Conservation (phyloP, 1,284 basidiomycete species). For the Termitomyces sp. region DNA sequence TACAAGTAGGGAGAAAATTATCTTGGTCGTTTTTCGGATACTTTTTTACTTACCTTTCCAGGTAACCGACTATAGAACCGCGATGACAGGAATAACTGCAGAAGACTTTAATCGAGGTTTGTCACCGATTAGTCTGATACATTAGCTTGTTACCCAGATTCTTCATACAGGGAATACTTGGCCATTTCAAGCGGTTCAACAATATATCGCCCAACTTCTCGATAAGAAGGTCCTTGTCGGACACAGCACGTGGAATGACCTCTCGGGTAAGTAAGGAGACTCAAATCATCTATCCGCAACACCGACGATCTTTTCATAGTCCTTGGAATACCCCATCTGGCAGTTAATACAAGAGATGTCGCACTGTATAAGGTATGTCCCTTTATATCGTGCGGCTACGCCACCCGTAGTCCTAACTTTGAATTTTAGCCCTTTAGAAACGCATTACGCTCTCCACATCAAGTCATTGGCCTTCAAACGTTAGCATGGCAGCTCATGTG, state of each 20-base stretch:
- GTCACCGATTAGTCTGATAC: constrained; percentile 2
- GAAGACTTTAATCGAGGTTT: constrained; percentile 49
- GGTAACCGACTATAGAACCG: constrained; percentile 70
- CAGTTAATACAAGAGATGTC: constrained; percentile 76
- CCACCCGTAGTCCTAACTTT: constrained; percentile 8
- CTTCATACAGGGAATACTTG: constrained; percentile 38
- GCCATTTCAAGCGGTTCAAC: constrained; percentile 59
- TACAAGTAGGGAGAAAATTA: constrained; percentile 30
- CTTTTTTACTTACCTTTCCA: background rate
- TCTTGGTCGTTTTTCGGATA: background rate
- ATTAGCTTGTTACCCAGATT: constrained; percentile 5
- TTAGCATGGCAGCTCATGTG: constrained; percentile 77
- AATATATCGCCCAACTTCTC: constrained; percentile 55
- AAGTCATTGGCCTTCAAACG: constrained; percentile 67
- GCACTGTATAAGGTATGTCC: constrained; percentile 64
- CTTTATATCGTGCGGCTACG: constrained; percentile 10
- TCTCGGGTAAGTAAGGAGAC: constrained; percentile 52
- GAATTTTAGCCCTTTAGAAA: constrained; percentile 58
- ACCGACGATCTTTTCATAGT: constrained; percentile 37
- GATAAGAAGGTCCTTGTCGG: constrained; percentile 67
- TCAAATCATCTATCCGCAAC: constrained; percentile 1
- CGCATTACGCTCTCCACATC: constrained; percentile 57
- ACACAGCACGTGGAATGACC: constrained; percentile 72
- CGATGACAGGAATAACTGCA: constrained; percentile 63
- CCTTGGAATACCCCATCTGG: constrained; percentile 75